Conservation (phyloP, 495 filamentous ascomycete species). For the Aspergillus baeticus region DNA sequence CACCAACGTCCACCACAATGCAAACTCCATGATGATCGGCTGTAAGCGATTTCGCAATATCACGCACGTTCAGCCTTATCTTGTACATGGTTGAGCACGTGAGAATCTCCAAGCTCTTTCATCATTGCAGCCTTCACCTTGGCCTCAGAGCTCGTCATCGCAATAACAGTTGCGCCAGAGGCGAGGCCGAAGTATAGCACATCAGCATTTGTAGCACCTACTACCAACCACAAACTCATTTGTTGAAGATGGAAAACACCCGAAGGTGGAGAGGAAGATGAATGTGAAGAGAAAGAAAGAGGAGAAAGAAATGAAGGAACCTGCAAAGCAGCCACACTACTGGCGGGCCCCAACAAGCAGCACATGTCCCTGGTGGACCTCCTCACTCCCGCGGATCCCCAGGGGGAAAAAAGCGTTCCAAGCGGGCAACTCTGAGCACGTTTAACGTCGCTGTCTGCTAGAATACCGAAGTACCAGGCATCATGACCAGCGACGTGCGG, state of each 20-base stretch:
- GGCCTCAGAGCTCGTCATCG: slow-evolving; percentile 62
- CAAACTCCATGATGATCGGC: slow-evolving; percentile 55
- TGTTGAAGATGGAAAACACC: too few species aligned
- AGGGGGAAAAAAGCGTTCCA: slow-evolving; percentile 58
- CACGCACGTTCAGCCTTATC: slow-evolving; percentile 60
- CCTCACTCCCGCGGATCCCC: slow-evolving; percentile 54
- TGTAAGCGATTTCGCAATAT: slow-evolving; percentile 60
- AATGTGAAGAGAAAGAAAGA: too few species aligned
- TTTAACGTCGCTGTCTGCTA: slow-evolving; percentile 25
- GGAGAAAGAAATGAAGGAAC: background rate
- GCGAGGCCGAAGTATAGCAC: slow-evolving; percentile 59
- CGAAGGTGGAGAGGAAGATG: too few species aligned
- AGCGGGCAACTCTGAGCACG: slow-evolving; percentile 25
- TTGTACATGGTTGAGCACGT: slow-evolving; percentile 65
- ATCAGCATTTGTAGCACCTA: background rate
- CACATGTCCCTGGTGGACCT: slow-evolving; percentile 30
- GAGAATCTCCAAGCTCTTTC: slow-evolving; percentile 48
- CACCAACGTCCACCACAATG: slow-evolving; percentile 64
- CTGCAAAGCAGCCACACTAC: slow-evolving; percentile 64
- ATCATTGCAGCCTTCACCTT: slow-evolving; percentile 65
- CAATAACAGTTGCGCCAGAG: slow-evolving; percentile 67
- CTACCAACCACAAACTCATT: background rate
- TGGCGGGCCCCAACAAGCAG: too few species aligned
- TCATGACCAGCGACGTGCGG: slow-evolving; percentile 61
- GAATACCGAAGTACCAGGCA: slow-evolving; percentile 24